Conservation (phyloP, 805 yeast genomes). For the Pichia paraexigua region DNA sequence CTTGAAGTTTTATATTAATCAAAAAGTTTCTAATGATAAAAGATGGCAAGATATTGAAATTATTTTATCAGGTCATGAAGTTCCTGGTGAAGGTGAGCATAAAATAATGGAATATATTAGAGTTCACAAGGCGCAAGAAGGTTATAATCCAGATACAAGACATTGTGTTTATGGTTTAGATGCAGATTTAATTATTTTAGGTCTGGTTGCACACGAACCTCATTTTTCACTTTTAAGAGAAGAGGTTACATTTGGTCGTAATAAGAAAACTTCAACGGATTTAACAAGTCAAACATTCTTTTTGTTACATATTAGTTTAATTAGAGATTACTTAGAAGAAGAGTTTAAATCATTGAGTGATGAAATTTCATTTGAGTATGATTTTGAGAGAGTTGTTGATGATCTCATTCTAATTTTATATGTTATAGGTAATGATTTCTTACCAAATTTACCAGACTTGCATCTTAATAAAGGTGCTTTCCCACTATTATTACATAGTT, state of each 20-base stretch:
- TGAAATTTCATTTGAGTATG: conserved; percentile 56
- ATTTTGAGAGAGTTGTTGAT: conserved; percentile 84
- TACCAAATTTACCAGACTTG: conserved; percentile 92
- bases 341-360: conserved; percentile 72
- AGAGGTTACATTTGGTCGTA: conserved; percentile 81
- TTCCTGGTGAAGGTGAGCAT: conserved; percentile 98
- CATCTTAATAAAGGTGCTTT: conserved; percentile 94
- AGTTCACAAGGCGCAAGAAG: conserved; percentile 62
- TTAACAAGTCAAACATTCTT: conserved; percentile 75
- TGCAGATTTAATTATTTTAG: conserved; percentile 93
- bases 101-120: conserved; percentile 92
- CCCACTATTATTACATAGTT: conserved; percentile 83
- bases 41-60: conserved; percentile 76
- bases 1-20: conserved; percentile 79
- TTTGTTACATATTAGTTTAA: conserved; percentile 74
- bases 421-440: conserved; percentile 95
- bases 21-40: conserved; percentile 78
- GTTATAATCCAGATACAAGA: conserved; percentile 70
- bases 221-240: conserved; percentile 91
- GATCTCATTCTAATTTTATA: conserved; percentile 89
- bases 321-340: conserved; percentile 83
- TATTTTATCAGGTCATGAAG: conserved; percentile 87
- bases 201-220: conserved; percentile 89
- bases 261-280: conserved; percentile 29
- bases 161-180: conserved; percentile 95